Evolutionary conservation across 2,329 filamentous ascomycete species (phyloP), one percentile per base, ranked within the genome.

Genomic region (Raffaelea arxii): DNA sequence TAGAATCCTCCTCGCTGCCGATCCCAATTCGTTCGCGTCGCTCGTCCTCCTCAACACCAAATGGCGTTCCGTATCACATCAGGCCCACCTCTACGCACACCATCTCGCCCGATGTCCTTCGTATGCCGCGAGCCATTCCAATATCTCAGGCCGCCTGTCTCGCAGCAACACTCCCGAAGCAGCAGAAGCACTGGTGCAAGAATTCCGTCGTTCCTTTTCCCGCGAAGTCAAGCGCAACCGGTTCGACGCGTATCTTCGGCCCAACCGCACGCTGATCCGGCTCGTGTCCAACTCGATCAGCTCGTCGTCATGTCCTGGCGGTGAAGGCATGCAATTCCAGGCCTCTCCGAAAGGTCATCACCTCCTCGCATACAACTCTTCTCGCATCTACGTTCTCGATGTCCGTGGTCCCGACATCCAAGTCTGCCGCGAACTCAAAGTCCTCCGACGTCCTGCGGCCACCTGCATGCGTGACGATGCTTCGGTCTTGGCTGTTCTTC

Each of bases 291-390:
- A 83, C 43, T 89, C 85, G 6, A 86, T 86, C 54, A 91, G 85
- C 59, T 90, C 86, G 1, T 88, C 85, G 2, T 87, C 87, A 21
- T 84, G 83, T 51, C 88, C 87, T 1, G 84, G 84, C 27, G 86
- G 86, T 25, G 88, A 94, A 62, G 86, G 86, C 40, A 86, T 94
- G 67, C 84, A 87, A 46, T 94, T 94, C 62, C 80, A 77, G 51
- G 78, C 87, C 49, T 94, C 88, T 2, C 80, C 86, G 6, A 78
- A 75, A 46, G 87, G 86, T 3, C 80, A 83, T 54, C 78, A 82
- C 55, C 66, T 94, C 25, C 74, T 94, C 36, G 87, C 85, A 44
- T 86, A 89, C 62, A 94, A 87, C 62, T 94, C 88, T 32, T 90
- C 87, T 12, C 75, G 88, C 48, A 86, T 94, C 53, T 84, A 90